Percentiles rank a stretch among this genome's conserved stretches.
Conservation (phyloP, 2,329 filamentous ascomycete species). For the Alternaria dauci region DNA sequence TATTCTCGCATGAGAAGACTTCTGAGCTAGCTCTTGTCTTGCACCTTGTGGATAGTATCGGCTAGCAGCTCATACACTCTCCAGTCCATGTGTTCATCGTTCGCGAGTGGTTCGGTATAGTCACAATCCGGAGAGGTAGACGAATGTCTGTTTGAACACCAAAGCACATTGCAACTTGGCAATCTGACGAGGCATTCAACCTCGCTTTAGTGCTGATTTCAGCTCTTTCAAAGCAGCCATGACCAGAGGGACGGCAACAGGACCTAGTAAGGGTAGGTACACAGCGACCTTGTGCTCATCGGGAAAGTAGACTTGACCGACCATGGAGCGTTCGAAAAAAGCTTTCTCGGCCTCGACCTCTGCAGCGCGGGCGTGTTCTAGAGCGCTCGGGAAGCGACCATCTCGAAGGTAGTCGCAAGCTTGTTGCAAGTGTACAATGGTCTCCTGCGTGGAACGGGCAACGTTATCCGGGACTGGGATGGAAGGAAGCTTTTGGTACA, state of each 20-base stretch:
- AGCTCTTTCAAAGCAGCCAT: constrained; percentile 83
- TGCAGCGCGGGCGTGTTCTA: constrained; percentile 83
- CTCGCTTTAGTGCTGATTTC: constrained; percentile 28
- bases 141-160: background rate
- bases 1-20: background rate
- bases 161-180: background rate
- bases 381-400: constrained; percentile 69
- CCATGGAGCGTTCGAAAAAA: constrained; percentile 99
- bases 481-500: constrained; percentile 80
- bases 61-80: background rate
- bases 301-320: constrained; percentile 96
- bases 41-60: background rate
- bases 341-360: constrained; percentile 90
- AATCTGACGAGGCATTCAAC: constrained; percentile 16
- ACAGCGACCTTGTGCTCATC: constrained; percentile 98
- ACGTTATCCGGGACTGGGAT: constrained; percentile 92
- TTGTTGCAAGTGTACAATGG: constrained; percentile 77
- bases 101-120: background rate
- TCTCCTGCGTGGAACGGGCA: constrained; percentile 81
- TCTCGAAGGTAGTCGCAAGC: constrained; percentile 75
- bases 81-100: background rate
- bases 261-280: constrained; percentile 89
- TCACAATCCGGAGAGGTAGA: background rate
- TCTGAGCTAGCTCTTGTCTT: background rate
- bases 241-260: constrained; percentile 86